Evolutionary conservation across 345 rosid species (phyloP), one percentile per base, ranked within the genome.

Genomic region (Eucalyptus dawsonii): DNA sequence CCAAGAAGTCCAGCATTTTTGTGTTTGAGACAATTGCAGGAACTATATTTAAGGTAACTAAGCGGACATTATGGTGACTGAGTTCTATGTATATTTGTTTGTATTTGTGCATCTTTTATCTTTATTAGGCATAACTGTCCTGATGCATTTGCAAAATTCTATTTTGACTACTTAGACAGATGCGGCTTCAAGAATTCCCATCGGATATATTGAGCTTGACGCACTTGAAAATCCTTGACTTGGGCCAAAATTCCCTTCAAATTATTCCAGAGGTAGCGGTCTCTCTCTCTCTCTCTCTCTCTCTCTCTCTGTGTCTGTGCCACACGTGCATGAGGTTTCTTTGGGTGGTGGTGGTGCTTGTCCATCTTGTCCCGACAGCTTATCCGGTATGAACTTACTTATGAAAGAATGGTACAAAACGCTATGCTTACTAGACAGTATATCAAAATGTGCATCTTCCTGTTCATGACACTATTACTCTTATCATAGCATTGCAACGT

Each of bases 31-130:
- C 96, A 92, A 83, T 93, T 97, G 91, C 94, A 94, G 91, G 99
- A 96, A 96, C 97, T 97, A 91, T 95, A 96, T 90, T 92, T 97
- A 87, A 96, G 99, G 99, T 97, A 87, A 89, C 89, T n/a, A 44
- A 56, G 60, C 50, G 91, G 80, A 85, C 90, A 56, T 65, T 21
- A 42, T 45, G 37, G 56, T 86, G 11, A 50, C 15, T 88, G 81
- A 87, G 45, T 50, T 88, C 85, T 67, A 50, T 87, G 37, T 44
- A 25, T 45, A 31, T 5, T 3, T 9, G 2, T 50, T 9, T 54
- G 34, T n/a, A 50, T 45, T 86, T 19, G 65, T 31, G 60, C 40
- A 50, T n/a, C 6, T 50, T 86, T 50, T 11, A 17, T 31, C 45
- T 50, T 86, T 16, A 19, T 45, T 27, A 51, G 15, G 51, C 25